Percentiles rank a stretch among this genome's conserved stretches.
Evolutionary conservation across 495 filamentous ascomycete species (phyloP).

Genomic region (Aspergillus affinis): DNA sequence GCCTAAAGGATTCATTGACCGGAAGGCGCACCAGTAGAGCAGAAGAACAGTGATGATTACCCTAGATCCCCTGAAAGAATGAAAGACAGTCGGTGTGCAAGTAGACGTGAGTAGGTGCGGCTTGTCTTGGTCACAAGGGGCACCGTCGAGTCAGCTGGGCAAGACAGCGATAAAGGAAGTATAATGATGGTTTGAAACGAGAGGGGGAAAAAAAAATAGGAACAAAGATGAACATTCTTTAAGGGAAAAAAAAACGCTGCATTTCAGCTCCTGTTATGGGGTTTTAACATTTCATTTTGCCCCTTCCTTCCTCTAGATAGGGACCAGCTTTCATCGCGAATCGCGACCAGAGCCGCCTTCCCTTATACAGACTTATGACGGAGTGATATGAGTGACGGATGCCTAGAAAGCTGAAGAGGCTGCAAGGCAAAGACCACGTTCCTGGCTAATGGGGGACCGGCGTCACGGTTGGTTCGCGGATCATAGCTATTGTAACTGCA

Average conservation of each 20-base stretch:
- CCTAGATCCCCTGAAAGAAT: not conserved
- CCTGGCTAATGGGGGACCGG: not conserved
- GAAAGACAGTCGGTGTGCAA: not conserved
- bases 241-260: no score
- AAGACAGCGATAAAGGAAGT: not conserved
- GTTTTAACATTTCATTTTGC: not conserved
- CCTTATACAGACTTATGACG: no score
- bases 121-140: slow-evolving; percentile 25
- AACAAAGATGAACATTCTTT: not conserved
- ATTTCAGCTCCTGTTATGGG: not conserved
- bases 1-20: not conserved
- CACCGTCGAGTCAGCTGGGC: slow-evolving; percentile 28
- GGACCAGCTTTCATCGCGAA: not conserved
- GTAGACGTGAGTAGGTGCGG: slow-evolving; percentile 11
- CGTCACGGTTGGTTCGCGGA: not conserved
- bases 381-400: not conserved
- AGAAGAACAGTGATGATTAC: not conserved
- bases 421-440: not conserved
- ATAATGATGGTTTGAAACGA: not conserved
- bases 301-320: not conserved
- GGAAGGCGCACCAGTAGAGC: not conserved
- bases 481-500: not conserved
- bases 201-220: not conserved
- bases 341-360: not conserved
- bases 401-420: not conserved